A percentile compares a stretch with the other conserved stretches of the same genome.
These are phyloP conservation scores for Phyllosticta citriasiana DNA, from an alignment of 2,329 filamentous ascomycete genomes.

Conservation along the genomic window DNA sequence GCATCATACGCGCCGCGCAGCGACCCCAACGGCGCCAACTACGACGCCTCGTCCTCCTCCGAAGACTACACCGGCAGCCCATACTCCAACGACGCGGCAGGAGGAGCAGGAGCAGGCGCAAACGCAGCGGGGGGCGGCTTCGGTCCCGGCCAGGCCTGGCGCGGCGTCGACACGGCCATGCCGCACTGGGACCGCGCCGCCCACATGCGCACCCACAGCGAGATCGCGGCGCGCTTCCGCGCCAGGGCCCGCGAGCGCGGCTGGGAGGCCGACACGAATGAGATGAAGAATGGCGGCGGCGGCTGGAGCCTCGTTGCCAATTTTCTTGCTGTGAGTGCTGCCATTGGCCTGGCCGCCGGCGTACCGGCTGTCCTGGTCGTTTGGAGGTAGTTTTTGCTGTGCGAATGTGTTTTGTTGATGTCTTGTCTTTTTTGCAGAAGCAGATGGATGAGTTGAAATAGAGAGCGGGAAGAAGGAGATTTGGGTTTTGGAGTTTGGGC, in stretches of 20 bases:
- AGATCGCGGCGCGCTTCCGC: constrained; percentile 46
- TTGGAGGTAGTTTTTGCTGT: background rate
- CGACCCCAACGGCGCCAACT: background rate
- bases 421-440: background rate
- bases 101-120: constrained; percentile 14
- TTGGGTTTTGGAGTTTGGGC: background rate
- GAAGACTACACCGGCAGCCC: background rate
- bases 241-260: constrained; percentile 25
- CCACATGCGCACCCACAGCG: constrained; percentile 65
- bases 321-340: constrained; percentile 21
- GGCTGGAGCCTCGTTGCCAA: constrained; percentile 20
- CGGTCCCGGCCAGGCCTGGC: constrained; percentile 48
- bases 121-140: constrained; percentile 41
- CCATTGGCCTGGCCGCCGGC: constrained; percentile 18
- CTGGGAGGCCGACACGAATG: background rate
- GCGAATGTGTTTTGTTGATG: background rate
- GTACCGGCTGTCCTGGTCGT: constrained; percentile 7
- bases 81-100: constrained; percentile 12
- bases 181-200: constrained; percentile 68
- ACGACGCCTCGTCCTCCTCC: background rate
- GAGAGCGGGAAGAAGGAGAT: background rate
- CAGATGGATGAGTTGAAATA: background rate
- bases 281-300: constrained; percentile 13
- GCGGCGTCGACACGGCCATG: constrained; percentile 42
- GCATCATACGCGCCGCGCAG: constrained; percentile 12